Conservation (phyloP, 352 stramenopile species). For the Pythium chondricola region DNA sequence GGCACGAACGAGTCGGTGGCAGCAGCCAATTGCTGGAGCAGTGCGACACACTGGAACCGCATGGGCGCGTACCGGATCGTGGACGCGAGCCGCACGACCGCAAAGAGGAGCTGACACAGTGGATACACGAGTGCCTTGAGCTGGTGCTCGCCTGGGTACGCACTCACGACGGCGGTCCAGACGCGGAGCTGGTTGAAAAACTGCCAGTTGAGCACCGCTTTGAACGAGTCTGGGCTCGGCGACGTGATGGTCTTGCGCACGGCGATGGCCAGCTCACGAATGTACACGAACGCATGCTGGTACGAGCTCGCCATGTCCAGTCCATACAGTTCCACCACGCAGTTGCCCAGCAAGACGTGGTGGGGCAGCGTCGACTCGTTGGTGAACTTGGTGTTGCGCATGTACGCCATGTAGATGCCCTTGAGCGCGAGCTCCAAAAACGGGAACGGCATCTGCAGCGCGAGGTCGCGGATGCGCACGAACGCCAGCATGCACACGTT, state of each 20-base stretch:
- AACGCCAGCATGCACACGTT: constrained; percentile 91
- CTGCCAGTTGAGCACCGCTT: constrained; percentile 95
- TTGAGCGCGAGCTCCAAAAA: constrained; percentile 96
- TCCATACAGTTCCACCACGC: constrained; percentile 97
- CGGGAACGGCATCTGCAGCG: constrained; percentile 92
- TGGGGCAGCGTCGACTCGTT: constrained; percentile 80
- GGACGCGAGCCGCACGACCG: constrained; percentile 67
- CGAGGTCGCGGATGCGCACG: constrained; percentile 93
- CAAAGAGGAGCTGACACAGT: constrained; percentile 87
- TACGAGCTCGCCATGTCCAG: constrained; percentile 96
- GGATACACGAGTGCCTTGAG: constrained; percentile 94
- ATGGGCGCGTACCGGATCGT: constrained; percentile 88
- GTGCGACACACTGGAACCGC: constrained; percentile 94
- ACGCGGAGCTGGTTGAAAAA: constrained; percentile 97
- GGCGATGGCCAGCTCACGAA: constrained; percentile 97
- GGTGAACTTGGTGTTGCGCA: constrained; percentile 94
- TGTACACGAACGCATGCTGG: constrained; percentile 99
- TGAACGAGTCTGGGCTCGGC: constrained; percentile 87
- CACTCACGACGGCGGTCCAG: constrained; percentile 94
- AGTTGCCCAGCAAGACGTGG: constrained; percentile 94
- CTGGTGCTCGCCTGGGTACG: constrained; percentile 78
- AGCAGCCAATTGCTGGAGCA: constrained; percentile 95
- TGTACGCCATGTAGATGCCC: constrained; percentile 95
- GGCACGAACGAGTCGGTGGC: constrained; percentile 95
- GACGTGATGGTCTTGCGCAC: constrained; percentile 94